Percentiles rank a stretch among this genome's conserved stretches.
phyloP scores from a whole-genome alignment of 116 monocot genomes.

The Cymodocea nodosa region DNA sequence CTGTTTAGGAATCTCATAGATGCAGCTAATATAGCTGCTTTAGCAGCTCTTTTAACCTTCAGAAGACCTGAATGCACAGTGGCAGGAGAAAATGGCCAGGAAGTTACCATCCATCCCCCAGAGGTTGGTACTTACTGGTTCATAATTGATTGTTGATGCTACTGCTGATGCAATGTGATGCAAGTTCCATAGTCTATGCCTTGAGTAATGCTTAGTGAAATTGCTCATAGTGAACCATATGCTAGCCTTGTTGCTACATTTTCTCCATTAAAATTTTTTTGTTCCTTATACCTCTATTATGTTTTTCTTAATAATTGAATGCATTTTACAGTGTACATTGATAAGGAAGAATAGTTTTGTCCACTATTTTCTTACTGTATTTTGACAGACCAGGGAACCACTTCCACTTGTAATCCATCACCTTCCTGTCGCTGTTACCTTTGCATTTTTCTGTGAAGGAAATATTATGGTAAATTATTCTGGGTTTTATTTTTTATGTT shows the following conservation, averaged over 20 bases:
- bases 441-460: constrained; percentile 88
- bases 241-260: too few relatives aligned
- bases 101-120: constrained; percentile 75
- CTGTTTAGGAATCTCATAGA: constrained; percentile 88
- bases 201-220: too few relatives aligned
- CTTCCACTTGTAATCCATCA: constrained; percentile 79
- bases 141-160: not conserved
- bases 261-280: too few relatives aligned
- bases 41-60: constrained; percentile 80
- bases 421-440: constrained; percentile 87
- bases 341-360: not conserved
- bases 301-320: too few relatives aligned
- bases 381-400: constrained; percentile 75
- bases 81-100: constrained; percentile 67
- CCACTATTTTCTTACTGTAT: not conserved
- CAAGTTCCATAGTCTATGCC: too few relatives aligned
- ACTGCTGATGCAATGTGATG: not conserved
- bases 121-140: constrained; percentile 38
- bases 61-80: constrained; percentile 89
- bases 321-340: too few relatives aligned
- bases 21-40: constrained; percentile 90
- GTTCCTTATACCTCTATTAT: too few relatives aligned
- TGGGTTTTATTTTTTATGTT: not conserved
- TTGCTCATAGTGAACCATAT: too few relatives aligned
- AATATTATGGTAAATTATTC: constrained; percentile 43